These are phyloP conservation scores for Pholiota conissans DNA, from an alignment of 768 basidiomycete species.

Conservation along the genomic window DNA sequence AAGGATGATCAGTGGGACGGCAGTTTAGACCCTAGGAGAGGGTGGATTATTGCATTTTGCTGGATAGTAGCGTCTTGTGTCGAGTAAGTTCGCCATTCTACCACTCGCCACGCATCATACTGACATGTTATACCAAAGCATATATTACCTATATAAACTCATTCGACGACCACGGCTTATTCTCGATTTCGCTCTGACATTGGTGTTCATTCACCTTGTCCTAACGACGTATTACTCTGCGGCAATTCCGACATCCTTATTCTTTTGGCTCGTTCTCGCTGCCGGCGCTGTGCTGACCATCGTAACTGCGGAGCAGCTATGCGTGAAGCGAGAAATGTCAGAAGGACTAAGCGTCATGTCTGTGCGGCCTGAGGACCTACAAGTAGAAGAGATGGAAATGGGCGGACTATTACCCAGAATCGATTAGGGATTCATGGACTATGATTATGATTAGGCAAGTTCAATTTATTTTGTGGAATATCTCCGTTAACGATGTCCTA, in stretches of 20 bases:
- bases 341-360: constrained; percentile 69
- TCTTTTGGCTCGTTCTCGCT: constrained; percentile 88
- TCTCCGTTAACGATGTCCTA: neutral
- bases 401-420: constrained; percentile 40
- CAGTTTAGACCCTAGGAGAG: constrained; percentile 73
- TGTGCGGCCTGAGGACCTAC: constrained; percentile 54
- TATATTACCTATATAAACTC: constrained; percentile 84
- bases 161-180: constrained; percentile 91
- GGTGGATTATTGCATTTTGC: constrained; percentile 87
- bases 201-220: constrained; percentile 89
- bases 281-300: constrained; percentile 72
- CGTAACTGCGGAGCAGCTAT: constrained; percentile 86
- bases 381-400: constrained; percentile 60
- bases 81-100: constrained; percentile 71
- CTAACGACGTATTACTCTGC: constrained; percentile 91
- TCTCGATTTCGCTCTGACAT: constrained; percentile 91
- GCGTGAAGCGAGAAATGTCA: constrained; percentile 86
- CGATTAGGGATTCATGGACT: constrained; percentile 28
- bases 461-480: neutral
- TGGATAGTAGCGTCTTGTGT: constrained; percentile 83
- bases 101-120: neutral
- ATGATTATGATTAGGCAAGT: constrained; percentile 13
- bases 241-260: constrained; percentile 81
- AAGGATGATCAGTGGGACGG: constrained; percentile 62
- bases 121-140: constrained; percentile 25